A percentile compares a stretch with the other conserved stretches of the same genome.
Conservation (phyloP, 257 asterid genomes). For the Solanum medicagineum region DNA sequence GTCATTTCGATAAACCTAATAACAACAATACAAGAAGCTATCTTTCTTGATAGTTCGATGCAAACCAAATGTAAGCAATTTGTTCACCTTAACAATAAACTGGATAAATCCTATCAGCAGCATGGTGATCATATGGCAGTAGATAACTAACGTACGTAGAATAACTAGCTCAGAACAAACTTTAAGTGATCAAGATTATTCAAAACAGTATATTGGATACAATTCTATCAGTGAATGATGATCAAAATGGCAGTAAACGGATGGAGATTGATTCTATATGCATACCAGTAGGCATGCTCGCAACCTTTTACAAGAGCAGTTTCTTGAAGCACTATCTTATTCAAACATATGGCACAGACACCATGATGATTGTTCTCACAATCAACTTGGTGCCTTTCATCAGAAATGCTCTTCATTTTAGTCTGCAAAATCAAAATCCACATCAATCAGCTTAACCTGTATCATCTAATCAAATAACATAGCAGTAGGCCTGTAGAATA, state of each 20-base stretch:
- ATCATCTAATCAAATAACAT: not conserved
- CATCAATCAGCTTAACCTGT: not conserved
- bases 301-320: constrained; percentile 97
- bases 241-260: not conserved
- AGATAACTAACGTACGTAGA: not conserved
- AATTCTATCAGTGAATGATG: not conserved
- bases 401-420: constrained; percentile 16
- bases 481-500: not conserved
- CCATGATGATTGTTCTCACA: constrained; percentile 36
- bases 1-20: not conserved
- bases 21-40: not conserved
- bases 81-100: not conserved
- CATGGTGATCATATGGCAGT: not conserved
- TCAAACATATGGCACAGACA: constrained; percentile 69
- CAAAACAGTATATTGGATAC: not conserved
- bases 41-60: not conserved
- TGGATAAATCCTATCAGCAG: not conserved
- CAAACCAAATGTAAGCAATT: not conserved
- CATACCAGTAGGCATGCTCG: constrained; percentile 99
- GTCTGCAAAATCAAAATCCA: constrained; percentile 22
- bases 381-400: constrained; percentile 16
- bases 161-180: not conserved
- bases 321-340: constrained; percentile 64
- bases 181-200: not conserved
- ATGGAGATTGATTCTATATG: constrained; percentile 5